These are phyloP conservation scores for Ceratobasidium sp. DNA, from an alignment of 1,284 basidiomycete genomes.

Conservation along the genomic window DNA sequence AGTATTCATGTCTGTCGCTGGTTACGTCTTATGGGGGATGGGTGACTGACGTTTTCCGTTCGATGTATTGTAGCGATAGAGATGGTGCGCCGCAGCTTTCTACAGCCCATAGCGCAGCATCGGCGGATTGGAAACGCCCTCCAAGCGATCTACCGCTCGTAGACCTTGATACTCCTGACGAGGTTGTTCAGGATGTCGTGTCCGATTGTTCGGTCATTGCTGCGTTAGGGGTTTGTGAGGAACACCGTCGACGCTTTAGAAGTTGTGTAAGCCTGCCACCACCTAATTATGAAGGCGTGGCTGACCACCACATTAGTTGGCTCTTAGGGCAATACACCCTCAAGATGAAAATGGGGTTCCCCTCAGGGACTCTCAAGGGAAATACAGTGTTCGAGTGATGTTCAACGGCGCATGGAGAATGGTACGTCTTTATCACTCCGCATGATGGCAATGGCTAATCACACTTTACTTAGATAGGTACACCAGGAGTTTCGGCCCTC, in stretches of 20 bases:
- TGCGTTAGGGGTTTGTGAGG: constrained; percentile 84
- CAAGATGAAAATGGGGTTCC: constrained; percentile 58
- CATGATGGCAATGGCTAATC: constrained; percentile 18
- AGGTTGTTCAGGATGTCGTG: constrained; percentile 86
- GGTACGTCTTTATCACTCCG: constrained; percentile 63
- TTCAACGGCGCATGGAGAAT: constrained; percentile 79
- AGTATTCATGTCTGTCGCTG: constrained; percentile 53
- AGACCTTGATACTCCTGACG: constrained; percentile 60
- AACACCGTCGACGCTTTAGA: constrained; percentile 77
- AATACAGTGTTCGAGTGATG: constrained; percentile 67
- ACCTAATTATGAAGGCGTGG: neutral
- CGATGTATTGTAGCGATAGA: constrained; percentile 61
- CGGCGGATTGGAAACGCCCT: constrained; percentile 67
- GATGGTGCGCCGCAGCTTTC: constrained; percentile 65
- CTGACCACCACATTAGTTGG: constrained; percentile 52
- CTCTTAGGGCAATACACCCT: constrained; percentile 62
- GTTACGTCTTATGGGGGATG: neutral
- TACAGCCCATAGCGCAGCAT: constrained; percentile 57
- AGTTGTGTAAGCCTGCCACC: constrained; percentile 61
- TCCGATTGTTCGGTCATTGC: constrained; percentile 94
- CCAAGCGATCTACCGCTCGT: constrained; percentile 50
- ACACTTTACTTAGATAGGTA: constrained; percentile 39
- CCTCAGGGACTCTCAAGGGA: constrained; percentile 56
- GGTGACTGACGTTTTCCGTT: neutral
- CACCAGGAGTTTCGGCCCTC: neutral